These are phyloP conservation scores for Persicaria tinctoria DNA, from an alignment of 148 eudicot genomes.

Conservation along the genomic window DNA sequence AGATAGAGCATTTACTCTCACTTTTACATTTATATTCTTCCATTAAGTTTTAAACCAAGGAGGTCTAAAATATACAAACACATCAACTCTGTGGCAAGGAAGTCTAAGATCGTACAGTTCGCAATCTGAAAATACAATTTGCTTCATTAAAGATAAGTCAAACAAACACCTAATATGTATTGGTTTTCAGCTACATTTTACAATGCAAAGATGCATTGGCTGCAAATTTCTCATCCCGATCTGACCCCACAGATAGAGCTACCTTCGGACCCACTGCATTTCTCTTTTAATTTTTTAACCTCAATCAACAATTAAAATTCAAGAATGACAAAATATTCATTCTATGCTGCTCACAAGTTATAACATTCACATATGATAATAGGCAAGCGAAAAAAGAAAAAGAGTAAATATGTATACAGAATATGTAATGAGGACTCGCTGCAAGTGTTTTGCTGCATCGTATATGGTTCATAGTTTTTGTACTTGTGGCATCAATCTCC, in stretches of 20 bases:
- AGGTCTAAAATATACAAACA: not conserved
- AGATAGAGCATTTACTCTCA: not conserved
- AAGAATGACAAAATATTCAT: not conserved
- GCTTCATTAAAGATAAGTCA: not conserved
- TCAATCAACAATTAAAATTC: slow-evolving; percentile 12
- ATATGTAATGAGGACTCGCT: slow-evolving; percentile 39
- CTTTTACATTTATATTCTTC: not conserved
- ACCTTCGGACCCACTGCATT: slow-evolving; percentile 88
- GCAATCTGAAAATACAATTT: not conserved
- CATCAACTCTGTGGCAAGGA: not conserved
- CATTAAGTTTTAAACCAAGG: not conserved
- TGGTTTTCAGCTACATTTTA: not conserved
- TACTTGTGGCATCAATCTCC: slow-evolving; percentile 65
- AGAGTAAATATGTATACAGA: not conserved
- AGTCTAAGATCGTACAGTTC: not conserved
- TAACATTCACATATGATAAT: not conserved
- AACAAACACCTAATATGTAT: not conserved
- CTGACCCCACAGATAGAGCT: slow-evolving; percentile 23
- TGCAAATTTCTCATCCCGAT: not conserved
- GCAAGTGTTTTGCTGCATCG: slow-evolving; percentile 92
- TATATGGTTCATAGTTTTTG: slow-evolving; percentile 76
- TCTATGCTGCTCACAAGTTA: not conserved
- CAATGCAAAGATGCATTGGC: not conserved
- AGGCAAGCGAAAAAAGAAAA: not conserved
- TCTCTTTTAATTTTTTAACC: slow-evolving; percentile 17